Base-by-base conservation (phyloP, 1,284 basidiomycete species). In the Cerrena zonata region DNA sequence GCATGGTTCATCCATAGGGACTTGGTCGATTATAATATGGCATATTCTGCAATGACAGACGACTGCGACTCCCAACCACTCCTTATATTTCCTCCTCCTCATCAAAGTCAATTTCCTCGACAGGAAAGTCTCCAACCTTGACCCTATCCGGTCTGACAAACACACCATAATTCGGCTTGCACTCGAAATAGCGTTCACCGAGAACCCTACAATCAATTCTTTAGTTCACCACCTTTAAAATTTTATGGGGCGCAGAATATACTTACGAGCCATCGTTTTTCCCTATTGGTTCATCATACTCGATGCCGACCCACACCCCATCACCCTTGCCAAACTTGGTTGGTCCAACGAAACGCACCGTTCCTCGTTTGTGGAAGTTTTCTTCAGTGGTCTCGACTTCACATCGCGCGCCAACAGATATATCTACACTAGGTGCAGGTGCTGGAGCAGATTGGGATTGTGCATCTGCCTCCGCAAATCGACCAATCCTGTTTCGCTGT, bases 221-320 rank as follows among this genome's bases (percentile, higher is more conserved):
- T 24, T 47, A 45, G 48, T 52, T 30, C 13, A 45, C 37, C 13
- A 39, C 37, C n/a, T 21, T 15, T 39, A 43, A 21, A 38, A 27
- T 19, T 34, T 7, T 26, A 19, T 44, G 23, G 39, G 30, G 44
- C 48, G 23, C 48, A 27, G n/a, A n/a, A n/a, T 43, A 22, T 23
- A 82, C 91, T 73, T 67, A 94, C 91, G 84, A 84, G 58, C 95
- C 95, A 66, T 98, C 89, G 57, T 95, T 94, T 71, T 94, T 97
- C 11, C 95, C 94, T 11, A 93, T 78, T 1, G 96, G 95, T 63
- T 98, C 96, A 64, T 99, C 96, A 61, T 95, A 91, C 67, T 96
- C 91, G 5, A 99, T 76, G 0, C 95, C 96, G 2, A 98, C 79
- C 95, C 95, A 98, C 0, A 80, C 64, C 0, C 86, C 86, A 45